Conservation (phyloP, 805 yeast species). For the Zygoascus ofunaensis region DNA sequence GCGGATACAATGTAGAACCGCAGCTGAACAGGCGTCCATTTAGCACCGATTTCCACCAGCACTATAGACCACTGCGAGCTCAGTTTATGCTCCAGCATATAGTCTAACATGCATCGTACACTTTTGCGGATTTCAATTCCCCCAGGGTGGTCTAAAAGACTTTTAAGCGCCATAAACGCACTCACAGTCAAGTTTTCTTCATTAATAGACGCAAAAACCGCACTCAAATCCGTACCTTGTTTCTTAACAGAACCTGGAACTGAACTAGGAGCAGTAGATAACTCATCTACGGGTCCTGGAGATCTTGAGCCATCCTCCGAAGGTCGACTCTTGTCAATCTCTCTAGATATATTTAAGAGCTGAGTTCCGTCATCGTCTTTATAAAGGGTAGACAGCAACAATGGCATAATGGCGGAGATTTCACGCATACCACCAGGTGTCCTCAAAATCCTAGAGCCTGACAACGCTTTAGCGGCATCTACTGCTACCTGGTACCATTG, state of each 20-base stretch:
- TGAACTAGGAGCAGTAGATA: too few relatives aligned
- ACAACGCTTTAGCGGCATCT: slow-evolving; percentile 35
- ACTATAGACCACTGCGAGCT: slow-evolving; percentile 42
- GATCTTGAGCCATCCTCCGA: background rate
- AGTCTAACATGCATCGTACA: slow-evolving; percentile 43
- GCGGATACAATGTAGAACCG: slow-evolving; percentile 56
- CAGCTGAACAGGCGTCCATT: slow-evolving; percentile 73
- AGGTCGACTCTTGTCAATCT: slow-evolving; percentile 1
- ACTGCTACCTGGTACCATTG: slow-evolving; percentile 29
- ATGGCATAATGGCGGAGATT: slow-evolving; percentile 19
- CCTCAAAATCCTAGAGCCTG: slow-evolving; percentile 28
- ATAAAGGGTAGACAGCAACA: slow-evolving; percentile 19
- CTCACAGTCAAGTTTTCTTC: slow-evolving; percentile 5
- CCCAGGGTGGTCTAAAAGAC: slow-evolving; percentile 56
- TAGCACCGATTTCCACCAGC: slow-evolving; percentile 55
- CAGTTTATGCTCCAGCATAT: slow-evolving; percentile 28
- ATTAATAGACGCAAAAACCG: background rate
- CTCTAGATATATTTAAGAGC: slow-evolving; percentile 3
- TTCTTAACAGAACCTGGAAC: background rate
- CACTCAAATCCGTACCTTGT: slow-evolving; percentile 1
- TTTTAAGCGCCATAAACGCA: slow-evolving; percentile 36
- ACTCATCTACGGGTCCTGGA: background rate
- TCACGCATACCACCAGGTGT: slow-evolving; percentile 24
- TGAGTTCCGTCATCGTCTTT: slow-evolving; percentile 7
- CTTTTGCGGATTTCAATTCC: slow-evolving; percentile 51